Evolutionary conservation across 495 filamentous ascomycete species (phyloP).

Genomic region (Echria macrotheca): DNA sequence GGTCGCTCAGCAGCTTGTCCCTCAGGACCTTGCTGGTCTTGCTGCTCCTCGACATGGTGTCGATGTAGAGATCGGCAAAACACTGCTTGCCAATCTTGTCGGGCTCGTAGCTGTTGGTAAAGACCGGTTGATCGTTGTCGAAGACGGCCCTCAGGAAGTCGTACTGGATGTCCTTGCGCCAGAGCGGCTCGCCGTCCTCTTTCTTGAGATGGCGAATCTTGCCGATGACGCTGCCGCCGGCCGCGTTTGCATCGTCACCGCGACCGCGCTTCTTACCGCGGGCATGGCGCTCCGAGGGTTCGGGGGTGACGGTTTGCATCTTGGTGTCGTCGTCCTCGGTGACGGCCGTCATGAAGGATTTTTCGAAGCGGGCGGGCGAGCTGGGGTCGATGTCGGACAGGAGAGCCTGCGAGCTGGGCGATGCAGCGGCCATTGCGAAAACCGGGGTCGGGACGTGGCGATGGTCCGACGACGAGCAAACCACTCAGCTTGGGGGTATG

Average conservation of each 20-base stretch:
- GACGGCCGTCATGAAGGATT: constrained; percentile 29
- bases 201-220: constrained; percentile 97
- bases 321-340: constrained; percentile 32
- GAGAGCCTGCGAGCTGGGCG: constrained; percentile 24
- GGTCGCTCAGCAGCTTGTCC: constrained; percentile 91
- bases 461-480: neutral
- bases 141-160: constrained; percentile 91
- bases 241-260: constrained; percentile 27
- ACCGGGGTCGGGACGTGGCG: neutral
- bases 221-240: constrained; percentile 53
- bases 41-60: constrained; percentile 96
- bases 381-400: constrained; percentile 29
- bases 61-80: constrained; percentile 95
- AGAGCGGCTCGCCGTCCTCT: constrained; percentile 91
- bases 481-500: neutral
- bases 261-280: constrained; percentile 30
- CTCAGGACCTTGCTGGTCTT: constrained; percentile 98
- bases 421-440: constrained; percentile 12
- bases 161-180: constrained; percentile 96
- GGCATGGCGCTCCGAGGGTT: constrained; percentile 26
- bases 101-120: constrained; percentile 76
- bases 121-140: constrained; percentile 75
- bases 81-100: constrained; percentile 66
- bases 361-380: constrained; percentile 28
- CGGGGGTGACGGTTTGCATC: constrained; percentile 27